Percentiles rank a stretch among this genome's conserved stretches.
Conservation (phyloP, 257 asterid genomes). For the Anisodus tanguticus region DNA sequence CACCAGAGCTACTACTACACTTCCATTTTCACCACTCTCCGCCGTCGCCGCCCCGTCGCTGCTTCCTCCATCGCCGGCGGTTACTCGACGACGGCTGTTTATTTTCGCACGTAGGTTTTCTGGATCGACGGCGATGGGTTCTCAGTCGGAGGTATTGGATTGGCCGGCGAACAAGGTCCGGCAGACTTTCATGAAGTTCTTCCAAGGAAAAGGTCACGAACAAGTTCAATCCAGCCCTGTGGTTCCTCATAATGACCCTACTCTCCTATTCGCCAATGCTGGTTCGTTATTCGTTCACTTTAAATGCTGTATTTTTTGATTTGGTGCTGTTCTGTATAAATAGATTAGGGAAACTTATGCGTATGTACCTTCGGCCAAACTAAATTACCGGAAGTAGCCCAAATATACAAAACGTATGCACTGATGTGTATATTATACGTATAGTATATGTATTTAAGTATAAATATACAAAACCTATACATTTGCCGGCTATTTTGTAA, state of each 20-base stretch:
- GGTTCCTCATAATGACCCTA: constrained; percentile 92
- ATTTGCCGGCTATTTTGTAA: too few relatives aligned
- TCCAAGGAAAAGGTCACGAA: constrained; percentile 63
- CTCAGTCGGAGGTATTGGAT: constrained; percentile 54
- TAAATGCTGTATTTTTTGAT: not conserved
- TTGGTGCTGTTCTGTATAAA: not conserved
- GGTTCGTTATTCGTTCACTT: constrained; percentile 44
- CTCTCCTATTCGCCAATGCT: constrained; percentile 89
- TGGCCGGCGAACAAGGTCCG: constrained; percentile 82
- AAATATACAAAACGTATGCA: too few relatives aligned
- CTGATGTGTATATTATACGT: too few relatives aligned
- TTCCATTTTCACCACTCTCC: constrained; percentile 36
- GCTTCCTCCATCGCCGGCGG: not conserved
- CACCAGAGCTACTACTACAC: not conserved
- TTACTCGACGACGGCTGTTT: constrained; percentile 31
- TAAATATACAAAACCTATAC: too few relatives aligned
- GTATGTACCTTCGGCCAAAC: too few relatives aligned
- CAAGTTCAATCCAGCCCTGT: constrained; percentile 86
- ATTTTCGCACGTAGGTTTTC: not conserved
- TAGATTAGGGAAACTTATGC: not conserved
- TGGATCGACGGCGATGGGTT: constrained; percentile 53
- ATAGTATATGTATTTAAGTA: too few relatives aligned
- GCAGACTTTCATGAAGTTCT: constrained; percentile 66
- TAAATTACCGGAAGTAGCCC: too few relatives aligned
- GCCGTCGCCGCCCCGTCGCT: constrained; percentile 24